Percentiles rank a stretch among this genome's conserved stretches.
These are phyloP conservation scores for Metschnikowia henanensis DNA, from an alignment of 805 yeast genomes.

Conservation along the genomic window DNA sequence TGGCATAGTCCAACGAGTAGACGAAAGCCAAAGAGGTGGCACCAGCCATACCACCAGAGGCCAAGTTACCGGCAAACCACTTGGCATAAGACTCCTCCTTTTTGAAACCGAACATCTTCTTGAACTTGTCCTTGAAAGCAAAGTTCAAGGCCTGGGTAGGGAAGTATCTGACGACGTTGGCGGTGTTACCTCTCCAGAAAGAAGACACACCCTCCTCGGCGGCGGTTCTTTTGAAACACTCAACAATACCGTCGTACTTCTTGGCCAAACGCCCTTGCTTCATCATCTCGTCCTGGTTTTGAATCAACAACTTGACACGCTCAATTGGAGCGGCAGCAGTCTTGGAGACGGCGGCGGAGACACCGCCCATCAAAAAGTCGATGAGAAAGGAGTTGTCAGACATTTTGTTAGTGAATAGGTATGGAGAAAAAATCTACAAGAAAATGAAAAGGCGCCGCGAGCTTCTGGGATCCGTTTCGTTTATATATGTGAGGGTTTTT, in stretches of 20 bases:
- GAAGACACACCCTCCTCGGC: constrained; percentile 89
- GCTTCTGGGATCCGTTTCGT: constrained; percentile 15
- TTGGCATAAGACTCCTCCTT: constrained; percentile 89
- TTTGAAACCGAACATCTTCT: constrained; percentile 95
- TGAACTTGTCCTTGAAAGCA: constrained; percentile 97
- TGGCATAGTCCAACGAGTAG: constrained; percentile 96
- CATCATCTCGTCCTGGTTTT: constrained; percentile 97
- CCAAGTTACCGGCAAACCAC: constrained; percentile 98
- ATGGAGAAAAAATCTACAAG: constrained; percentile 16
- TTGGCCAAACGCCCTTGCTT: constrained; percentile 93
- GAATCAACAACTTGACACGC: constrained; percentile 94
- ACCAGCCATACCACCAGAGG: constrained; percentile 99
- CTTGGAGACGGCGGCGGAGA: constrained; percentile 97
- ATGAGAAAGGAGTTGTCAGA: constrained; percentile 33
- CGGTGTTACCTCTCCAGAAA: constrained; percentile 99
- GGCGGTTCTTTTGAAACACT: constrained; percentile 94
- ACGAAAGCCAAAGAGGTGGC: constrained; percentile 91
- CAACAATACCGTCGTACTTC: constrained; percentile 86
- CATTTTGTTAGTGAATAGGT: constrained; percentile 17
- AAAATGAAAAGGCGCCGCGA: constrained; percentile 12
- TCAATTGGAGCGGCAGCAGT: constrained; percentile 98
- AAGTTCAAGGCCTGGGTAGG: constrained; percentile 99
- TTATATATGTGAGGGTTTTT: constrained; percentile 17
- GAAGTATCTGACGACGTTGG: constrained; percentile 98
- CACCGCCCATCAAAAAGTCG: constrained; percentile 95